Base-by-base conservation (phyloP, 2,329 filamentous ascomycete genomes). In the Fusarium heterosporum region DNA sequence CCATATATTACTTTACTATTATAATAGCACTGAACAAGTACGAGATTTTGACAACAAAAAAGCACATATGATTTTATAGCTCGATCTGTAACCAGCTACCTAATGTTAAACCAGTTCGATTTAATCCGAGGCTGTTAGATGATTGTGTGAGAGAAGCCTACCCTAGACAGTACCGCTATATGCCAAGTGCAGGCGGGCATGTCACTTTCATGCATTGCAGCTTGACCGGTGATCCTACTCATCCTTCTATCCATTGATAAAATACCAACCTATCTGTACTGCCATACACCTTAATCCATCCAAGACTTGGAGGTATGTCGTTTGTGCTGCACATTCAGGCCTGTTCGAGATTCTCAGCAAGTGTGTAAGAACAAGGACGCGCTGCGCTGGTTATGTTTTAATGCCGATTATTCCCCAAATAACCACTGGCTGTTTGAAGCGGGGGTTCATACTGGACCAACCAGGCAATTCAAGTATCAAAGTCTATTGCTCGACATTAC, bases 331-430 rank as follows among this genome's bases (percentile, higher is more conserved):
- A 36, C 9, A 10, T 17, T 36, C 22, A n/a, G 8, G n/a, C 16
- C 6, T 4, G 22, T 22, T 22, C 22, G 22, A 22, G 16, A 10
- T 17, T 36, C 16, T 36, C 16, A n/a, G 16, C 32, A 36, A 4
- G 32, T 8, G n/a, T 36, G 34, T 9, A 36, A 9, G 34, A 16
- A 16, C n/a, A n/a, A n/a, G 34, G 8, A 36, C 34, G 32, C 32
- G 16, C 14, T 16, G n/a, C 16, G 34, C 34, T 9, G 5, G n/a
- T 53, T 12, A 7, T 29, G n/a, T 17, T 17, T 16, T 12, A 55
- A 19, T 17, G 22, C 30, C 28, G 22, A 54, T 54, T 51, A 7
- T 43, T 52, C 48, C 59, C 61, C 55, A 42, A 68, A 70, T 49
- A 61, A 61, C 32, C 61, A 30, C 41, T 11, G 16, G 30, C 39